Conservation (phyloP, 1,284 basidiomycete species). For the Neolentinus lepideus region DNA sequence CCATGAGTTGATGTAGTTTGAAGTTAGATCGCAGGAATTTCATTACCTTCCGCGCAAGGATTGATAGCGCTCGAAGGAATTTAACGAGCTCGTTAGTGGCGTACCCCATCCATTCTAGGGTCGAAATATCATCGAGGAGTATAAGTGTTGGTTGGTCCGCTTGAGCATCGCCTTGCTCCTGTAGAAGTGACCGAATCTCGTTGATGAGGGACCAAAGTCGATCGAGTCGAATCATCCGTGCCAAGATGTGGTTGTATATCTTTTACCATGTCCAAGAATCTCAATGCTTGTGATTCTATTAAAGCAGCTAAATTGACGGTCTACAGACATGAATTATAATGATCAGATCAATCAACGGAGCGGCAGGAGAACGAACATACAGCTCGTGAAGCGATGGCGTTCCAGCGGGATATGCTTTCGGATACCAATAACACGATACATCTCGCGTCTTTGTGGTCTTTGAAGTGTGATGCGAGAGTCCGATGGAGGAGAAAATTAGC, state of each 20-base stretch:
- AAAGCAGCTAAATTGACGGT: conserved; percentile 33
- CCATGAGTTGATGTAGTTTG: background rate
- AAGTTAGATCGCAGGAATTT: too few species aligned
- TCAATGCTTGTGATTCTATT: background rate
- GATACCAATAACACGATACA: conserved; percentile 51
- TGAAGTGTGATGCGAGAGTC: conserved; percentile 42
- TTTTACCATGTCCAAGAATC: background rate
- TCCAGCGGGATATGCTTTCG: conserved; percentile 51
- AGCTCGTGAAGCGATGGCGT: conserved; percentile 50
- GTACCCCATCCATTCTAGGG: conserved; percentile 62
- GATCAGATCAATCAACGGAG: background rate
- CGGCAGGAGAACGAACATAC: conserved; percentile 29
- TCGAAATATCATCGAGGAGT: conserved; percentile 59
- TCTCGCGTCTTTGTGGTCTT: conserved; percentile 28
- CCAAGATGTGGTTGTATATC: background rate
- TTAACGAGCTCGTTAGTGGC: conserved; percentile 38
- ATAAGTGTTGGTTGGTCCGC: conserved; percentile 30
- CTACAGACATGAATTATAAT: conserved; percentile 23
- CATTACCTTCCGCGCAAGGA: conserved; percentile 50
- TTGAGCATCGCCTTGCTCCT: background rate
- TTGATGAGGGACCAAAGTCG: conserved; percentile 28
- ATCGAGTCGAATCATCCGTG: conserved; percentile 6
- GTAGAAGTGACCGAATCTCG: conserved; percentile 19
- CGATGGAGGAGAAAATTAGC: conserved; percentile 61
- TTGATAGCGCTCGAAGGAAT: conserved; percentile 50